These are phyloP conservation scores for Magnolia changhungtana DNA, from an alignment of 164 flowering plant genomes.

Conservation along the genomic window DNA sequence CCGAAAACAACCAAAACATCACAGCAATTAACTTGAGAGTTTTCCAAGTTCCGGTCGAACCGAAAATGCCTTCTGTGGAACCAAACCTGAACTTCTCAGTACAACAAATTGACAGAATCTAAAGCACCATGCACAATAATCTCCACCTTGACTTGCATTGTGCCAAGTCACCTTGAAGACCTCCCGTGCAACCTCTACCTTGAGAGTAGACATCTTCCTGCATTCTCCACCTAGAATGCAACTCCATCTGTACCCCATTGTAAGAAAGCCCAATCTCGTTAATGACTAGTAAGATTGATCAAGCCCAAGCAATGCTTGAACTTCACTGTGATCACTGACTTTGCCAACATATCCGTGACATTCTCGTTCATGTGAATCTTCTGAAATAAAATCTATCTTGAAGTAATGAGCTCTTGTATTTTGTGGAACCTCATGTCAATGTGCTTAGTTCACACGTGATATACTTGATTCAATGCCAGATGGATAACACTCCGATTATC, in stretches of 20 bases:
- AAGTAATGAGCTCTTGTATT: neutral
- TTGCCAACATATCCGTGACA: too few relatives aligned
- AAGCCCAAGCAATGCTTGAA: too few relatives aligned
- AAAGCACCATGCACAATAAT: too few relatives aligned
- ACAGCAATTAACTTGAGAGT: too few relatives aligned
- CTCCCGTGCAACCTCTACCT: neutral
- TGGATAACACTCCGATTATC: neutral
- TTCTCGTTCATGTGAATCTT: too few relatives aligned
- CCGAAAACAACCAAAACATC: too few relatives aligned
- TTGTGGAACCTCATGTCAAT: neutral
- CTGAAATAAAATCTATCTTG: neutral
- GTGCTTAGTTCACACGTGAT: constrained; percentile 1
- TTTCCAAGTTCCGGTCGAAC: too few relatives aligned
- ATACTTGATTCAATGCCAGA: neutral
- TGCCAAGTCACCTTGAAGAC: too few relatives aligned
- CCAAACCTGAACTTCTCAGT: neutral
- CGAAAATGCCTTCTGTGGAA: too few relatives aligned
- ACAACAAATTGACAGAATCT: neutral
- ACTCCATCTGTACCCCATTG: neutral
- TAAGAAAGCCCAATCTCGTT: neutral
- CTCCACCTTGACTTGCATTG: too few relatives aligned
- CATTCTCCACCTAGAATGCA: too few relatives aligned
- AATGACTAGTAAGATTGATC: neutral
- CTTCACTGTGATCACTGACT: too few relatives aligned
- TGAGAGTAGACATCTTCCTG: neutral